Evolutionary conservation across 2,329 filamentous ascomycete species (phyloP).

Genomic region (Penicillium nordicum): DNA sequence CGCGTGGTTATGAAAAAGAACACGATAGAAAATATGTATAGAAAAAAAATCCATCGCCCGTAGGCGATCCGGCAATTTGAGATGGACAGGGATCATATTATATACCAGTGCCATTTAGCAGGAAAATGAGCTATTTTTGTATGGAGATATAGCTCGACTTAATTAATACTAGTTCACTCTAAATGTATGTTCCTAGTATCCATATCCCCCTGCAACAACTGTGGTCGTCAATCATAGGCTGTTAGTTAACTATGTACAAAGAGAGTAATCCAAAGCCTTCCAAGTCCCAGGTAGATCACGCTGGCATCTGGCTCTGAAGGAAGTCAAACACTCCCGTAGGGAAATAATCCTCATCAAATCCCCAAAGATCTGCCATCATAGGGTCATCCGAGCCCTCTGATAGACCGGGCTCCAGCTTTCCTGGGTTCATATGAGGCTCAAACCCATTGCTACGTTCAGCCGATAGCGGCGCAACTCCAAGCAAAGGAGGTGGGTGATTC

Average conservation of each 20-base stretch:
- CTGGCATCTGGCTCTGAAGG: slow-evolving; percentile 42
- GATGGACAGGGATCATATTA: no score
- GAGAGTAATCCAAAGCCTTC: background rate
- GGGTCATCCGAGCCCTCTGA: slow-evolving; percentile 39
- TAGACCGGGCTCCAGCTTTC: slow-evolving; percentile 30
- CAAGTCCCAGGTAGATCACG: slow-evolving; percentile 18
- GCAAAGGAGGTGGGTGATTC: slow-evolving; percentile 35
- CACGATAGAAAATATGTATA: no score
- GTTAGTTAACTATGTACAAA: slow-evolving; percentile 18
- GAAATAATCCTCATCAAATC: slow-evolving; percentile 42
- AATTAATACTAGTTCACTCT: background rate
- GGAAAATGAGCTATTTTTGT: no score
- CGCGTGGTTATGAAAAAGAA: no score
- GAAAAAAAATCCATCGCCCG: background rate
- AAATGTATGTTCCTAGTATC: background rate
- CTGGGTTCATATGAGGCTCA: slow-evolving; percentile 11
- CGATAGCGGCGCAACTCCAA: slow-evolving; percentile 39
- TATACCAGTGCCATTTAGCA: background rate
- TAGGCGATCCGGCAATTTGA: background rate
- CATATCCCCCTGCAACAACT: slow-evolving; percentile 5
- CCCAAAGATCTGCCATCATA: slow-evolving; percentile 43
- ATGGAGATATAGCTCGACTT: background rate
- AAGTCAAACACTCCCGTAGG: slow-evolving; percentile 44
- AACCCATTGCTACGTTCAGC: slow-evolving; percentile 37
- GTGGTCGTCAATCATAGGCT: slow-evolving; percentile 4